Conservation (phyloP, 805 yeast species). For the Danielia oregonensis region DNA sequence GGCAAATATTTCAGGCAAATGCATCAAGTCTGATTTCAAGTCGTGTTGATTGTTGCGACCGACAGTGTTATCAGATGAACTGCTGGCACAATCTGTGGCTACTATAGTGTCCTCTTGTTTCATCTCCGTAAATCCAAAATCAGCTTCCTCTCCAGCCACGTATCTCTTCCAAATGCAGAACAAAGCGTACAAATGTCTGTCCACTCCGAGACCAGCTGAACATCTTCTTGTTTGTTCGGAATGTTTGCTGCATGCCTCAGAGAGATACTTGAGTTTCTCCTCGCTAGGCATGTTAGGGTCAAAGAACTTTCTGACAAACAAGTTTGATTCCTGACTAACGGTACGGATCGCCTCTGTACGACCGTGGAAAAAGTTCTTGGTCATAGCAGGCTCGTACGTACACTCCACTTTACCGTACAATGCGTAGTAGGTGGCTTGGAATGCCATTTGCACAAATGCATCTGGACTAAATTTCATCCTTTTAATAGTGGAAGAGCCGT, state of each 20-base stretch:
- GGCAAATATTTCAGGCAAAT: slow-evolving; percentile 71
- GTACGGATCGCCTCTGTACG: slow-evolving; percentile 90
- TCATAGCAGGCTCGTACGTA: slow-evolving; percentile 96
- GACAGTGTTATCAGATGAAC: slow-evolving; percentile 29
- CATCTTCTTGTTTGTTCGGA: slow-evolving; percentile 63
- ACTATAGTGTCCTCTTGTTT: slow-evolving; percentile 8
- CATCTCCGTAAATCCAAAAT: slow-evolving; percentile 6
- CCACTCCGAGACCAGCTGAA: slow-evolving; percentile 82
- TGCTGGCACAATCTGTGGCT: slow-evolving; percentile 9
- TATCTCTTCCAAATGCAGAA: slow-evolving; percentile 84
- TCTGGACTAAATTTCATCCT: slow-evolving; percentile 88
- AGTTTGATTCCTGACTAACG: slow-evolving; percentile 74
- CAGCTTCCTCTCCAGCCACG: slow-evolving; percentile 24
- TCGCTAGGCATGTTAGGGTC: slow-evolving; percentile 55
- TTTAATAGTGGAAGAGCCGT: slow-evolving; percentile 76
- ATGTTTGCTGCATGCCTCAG: slow-evolving; percentile 70
- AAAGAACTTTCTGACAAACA: slow-evolving; percentile 81
- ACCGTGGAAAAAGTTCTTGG: slow-evolving; percentile 81
- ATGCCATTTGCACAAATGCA: slow-evolving; percentile 91
- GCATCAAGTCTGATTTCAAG: slow-evolving; percentile 18
- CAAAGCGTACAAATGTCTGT: slow-evolving; percentile 83
- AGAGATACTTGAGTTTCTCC: slow-evolving; percentile 57
- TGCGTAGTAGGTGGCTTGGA: slow-evolving; percentile 90
- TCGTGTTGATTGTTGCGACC: slow-evolving; percentile 18
- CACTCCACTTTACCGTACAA: slow-evolving; percentile 90